phyloP scores from a whole-genome alignment of 371 early-diverging fungal genomes.

The Gilbertella persicaria region DNA sequence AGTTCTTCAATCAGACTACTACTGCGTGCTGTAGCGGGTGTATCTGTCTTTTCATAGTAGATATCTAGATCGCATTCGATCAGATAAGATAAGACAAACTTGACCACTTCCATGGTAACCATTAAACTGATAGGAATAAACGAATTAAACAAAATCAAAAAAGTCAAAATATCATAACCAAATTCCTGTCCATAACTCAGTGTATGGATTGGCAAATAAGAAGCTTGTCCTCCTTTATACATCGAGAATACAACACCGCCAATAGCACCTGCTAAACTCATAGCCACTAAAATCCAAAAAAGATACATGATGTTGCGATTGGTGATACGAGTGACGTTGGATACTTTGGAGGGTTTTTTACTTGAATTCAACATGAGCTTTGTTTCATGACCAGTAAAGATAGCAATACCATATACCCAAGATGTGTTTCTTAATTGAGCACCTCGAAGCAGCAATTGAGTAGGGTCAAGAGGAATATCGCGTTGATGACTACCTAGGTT shows the following conservation, averaged over 20 bases:
- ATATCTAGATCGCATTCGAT: conserved; percentile 87
- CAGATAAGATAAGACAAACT: conserved; percentile 76
- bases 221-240: conserved; percentile 8
- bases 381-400: conserved; percentile 91
- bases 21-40: conserved; percentile 85
- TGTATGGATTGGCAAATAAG: neutral
- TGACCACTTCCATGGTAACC: conserved; percentile 93
- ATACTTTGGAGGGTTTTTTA: conserved; percentile 53
- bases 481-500: conserved; percentile 57
- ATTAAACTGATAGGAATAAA: conserved; percentile 91
- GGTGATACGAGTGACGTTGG: conserved; percentile 83
- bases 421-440: conserved; percentile 82
- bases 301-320: conserved; percentile 92
- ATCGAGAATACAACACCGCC: conserved; percentile 68
- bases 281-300: conserved; percentile 80
- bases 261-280: conserved; percentile 85
- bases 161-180: conserved; percentile 80
- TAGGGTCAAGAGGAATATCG: conserved; percentile 77
- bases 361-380: conserved; percentile 88
- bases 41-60: conserved; percentile 83
- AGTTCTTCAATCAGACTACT: conserved; percentile 93
- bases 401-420: conserved; percentile 85
- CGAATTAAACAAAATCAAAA: conserved; percentile 88
- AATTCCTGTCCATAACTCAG: conserved; percentile 46
- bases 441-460: conserved; percentile 81